These are phyloP conservation scores for Bjerkandera adusta DNA, from an alignment of 1,284 basidiomycete species.

Conservation along the genomic window DNA sequence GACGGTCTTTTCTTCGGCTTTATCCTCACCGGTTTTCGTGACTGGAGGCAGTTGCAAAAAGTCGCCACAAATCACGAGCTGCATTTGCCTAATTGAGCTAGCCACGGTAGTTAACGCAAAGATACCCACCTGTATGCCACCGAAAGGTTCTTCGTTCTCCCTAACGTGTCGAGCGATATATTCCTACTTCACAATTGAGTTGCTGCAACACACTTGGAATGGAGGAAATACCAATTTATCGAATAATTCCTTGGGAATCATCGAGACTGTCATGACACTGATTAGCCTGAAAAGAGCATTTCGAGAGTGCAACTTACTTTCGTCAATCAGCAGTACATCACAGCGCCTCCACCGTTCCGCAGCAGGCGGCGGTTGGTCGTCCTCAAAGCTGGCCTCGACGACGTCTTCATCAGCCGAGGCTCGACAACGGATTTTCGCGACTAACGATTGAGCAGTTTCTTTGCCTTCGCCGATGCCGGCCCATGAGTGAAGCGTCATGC, in stretches of 20 bases:
- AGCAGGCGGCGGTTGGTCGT: constrained; percentile 6
- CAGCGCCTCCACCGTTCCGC: constrained; percentile 48
- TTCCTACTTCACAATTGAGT: constrained; percentile 28
- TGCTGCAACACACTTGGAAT: background rate
- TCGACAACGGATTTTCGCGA: constrained; percentile 62
- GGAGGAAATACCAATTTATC: constrained; percentile 56
- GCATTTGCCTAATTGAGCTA: constrained; percentile 14
- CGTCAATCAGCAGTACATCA: constrained; percentile 65
- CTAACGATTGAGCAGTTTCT: constrained; percentile 58
- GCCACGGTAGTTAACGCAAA: constrained; percentile 1
- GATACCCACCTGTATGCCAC: constrained; percentile 63
- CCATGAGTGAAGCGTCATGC: constrained; percentile 93
- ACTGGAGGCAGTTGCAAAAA: constrained; percentile 83
- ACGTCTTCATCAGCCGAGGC: constrained; percentile 25
- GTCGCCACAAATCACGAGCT: constrained; percentile 74
- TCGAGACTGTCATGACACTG: constrained; percentile 41
- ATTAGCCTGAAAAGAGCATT: constrained; percentile 2
- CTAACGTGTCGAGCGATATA: constrained; percentile 51
- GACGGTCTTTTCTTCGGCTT: constrained; percentile 23
- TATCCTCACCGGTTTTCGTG: constrained; percentile 35
- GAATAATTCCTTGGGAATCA: constrained; percentile 55
- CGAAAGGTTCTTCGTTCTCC: constrained; percentile 53
- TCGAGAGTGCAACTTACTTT: constrained; percentile 41
- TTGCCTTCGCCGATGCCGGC: constrained; percentile 85
- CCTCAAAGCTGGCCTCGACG: constrained; percentile 52